phyloP scores from a whole-genome alignment of 116 monocot species.

The Trichopus zeylanicus region DNA sequence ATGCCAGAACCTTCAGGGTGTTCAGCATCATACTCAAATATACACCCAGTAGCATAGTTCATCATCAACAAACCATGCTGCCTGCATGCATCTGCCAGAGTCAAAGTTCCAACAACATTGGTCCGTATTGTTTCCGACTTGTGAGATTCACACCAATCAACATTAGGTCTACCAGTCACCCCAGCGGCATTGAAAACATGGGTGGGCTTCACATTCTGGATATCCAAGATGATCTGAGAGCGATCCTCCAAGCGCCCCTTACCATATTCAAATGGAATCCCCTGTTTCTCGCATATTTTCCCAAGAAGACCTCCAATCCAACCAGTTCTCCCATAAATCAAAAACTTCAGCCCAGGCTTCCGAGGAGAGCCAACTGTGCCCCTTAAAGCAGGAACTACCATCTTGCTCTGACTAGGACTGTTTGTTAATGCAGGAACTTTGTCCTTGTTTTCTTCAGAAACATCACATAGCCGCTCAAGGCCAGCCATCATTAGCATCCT shows the following conservation, averaged over 20 bases:
- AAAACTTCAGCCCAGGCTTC: slow-evolving; percentile 30
- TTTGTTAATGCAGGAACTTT: slow-evolving; percentile 7
- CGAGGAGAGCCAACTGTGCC: slow-evolving; percentile 2
- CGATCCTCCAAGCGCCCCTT: slow-evolving; percentile 52
- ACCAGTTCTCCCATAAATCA: slow-evolving; percentile 67
- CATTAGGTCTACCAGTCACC: slow-evolving; percentile 71
- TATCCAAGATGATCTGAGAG: slow-evolving; percentile 37
- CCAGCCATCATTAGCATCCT: slow-evolving; percentile 81
- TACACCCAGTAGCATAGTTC: slow-evolving; percentile 73
- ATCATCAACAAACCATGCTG: slow-evolving; percentile 49
- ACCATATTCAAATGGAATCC: slow-evolving; percentile 57
- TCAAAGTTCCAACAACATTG: slow-evolving; percentile 62
- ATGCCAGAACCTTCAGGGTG: slow-evolving; percentile 60
- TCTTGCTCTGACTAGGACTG: slow-evolving; percentile 8
- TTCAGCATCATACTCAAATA: slow-evolving; percentile 60
- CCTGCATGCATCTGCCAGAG: slow-evolving; percentile 59
- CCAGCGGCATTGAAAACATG: slow-evolving; percentile 82
- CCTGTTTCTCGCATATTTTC: slow-evolving; percentile 56
- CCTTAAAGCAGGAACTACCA: slow-evolving; percentile 14
- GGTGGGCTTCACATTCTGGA: slow-evolving; percentile 54
- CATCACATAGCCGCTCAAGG: slow-evolving; percentile 38
- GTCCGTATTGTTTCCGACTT: slow-evolving; percentile 62
- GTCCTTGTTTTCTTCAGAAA: slow-evolving; percentile 17
- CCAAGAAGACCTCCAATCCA: slow-evolving; percentile 78
- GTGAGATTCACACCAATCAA: slow-evolving; percentile 80